Base-by-base conservation (phyloP, 495 filamentous ascomycete species). In the Penicillium coprophilum region DNA sequence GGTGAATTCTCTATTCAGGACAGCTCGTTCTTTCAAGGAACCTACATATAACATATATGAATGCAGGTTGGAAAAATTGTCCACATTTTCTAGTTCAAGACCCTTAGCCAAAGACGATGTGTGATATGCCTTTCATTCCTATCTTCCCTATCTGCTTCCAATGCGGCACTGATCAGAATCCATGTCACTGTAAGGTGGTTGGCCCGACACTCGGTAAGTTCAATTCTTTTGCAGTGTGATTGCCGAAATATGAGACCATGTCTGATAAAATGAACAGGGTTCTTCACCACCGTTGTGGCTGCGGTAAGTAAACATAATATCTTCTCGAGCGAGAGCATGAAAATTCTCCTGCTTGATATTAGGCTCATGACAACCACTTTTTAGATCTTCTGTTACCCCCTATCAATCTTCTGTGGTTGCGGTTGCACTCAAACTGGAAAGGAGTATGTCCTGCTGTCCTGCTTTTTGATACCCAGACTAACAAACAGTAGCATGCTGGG, bases 141-240 rank as follows among this genome's bases (percentile, higher is more conserved):
- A 65, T 75, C 63, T 72, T 80, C 54, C 79, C 79, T 2, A 71
- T 82, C 59, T 82, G 79, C 59, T 78, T 82, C 65, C 79, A 82
- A 64, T 81, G 78, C 61, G 78, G 78, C 36, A 82, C 79, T 2
- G 78, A 81, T 54, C 80, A 85, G 65, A 86, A 86, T 57, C 82
- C 82, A 1, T 85, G 83, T 53, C 81, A 77, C 49, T 85, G 81
- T 68, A 85, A 85, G 57, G 78, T 86, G 13, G 77, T 86, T 23
- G 82, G 83, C 10, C 83, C 83, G 23, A 84, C 82, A 2, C 54
- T 85, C 21, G 82, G 81, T 74, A 71, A 46, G 65, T 62, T 31
- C 15, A 2, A 44, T n/a, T 40, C 12, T 53, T 44, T 34, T 30
- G 17, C 23, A 46, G 21, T 51, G 8, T 36, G 21, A 21, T 9